phyloP scores from a whole-genome alignment of 2,329 filamentous ascomycete species.

The Biscogniauxia marginata region DNA sequence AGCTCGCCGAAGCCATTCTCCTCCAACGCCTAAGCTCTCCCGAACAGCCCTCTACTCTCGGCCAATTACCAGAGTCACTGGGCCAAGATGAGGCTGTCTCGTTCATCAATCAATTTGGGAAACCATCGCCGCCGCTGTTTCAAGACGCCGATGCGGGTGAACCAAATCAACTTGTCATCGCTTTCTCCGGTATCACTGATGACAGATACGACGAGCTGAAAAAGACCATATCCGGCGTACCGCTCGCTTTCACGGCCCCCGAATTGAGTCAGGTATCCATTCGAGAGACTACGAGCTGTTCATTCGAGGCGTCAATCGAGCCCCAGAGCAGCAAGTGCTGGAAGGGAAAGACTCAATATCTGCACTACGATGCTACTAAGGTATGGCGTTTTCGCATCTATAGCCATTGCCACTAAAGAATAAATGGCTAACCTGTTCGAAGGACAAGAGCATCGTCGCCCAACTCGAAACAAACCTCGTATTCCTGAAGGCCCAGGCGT shows the following conservation, averaged over 20 bases:
- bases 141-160: constrained; percentile 30
- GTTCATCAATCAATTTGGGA: constrained; percentile 61
- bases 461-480: constrained; percentile 45
- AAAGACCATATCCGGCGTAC: constrained; percentile 39
- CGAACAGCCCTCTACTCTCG: constrained; percentile 47
- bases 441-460: constrained; percentile 43
- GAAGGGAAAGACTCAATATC: constrained; percentile 30
- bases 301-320: constrained; percentile 27
- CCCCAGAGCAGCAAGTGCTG: constrained; percentile 27
- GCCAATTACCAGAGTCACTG: constrained; percentile 42
- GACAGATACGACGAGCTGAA: constrained; percentile 42
- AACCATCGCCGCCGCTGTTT: constrained; percentile 51
- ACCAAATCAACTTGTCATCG: constrained; percentile 56
- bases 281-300: constrained; percentile 39
- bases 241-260: constrained; percentile 49
- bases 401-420: background rate
- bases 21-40: constrained; percentile 54
- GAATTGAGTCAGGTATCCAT: constrained; percentile 44
- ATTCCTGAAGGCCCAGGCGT: constrained; percentile 45
- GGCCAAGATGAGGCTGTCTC: constrained; percentile 50
- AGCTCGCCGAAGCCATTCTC: constrained; percentile 57
- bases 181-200: constrained; percentile 55
- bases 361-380: constrained; percentile 31
- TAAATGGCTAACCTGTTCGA: constrained; percentile 21
- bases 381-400: constrained; percentile 17